phyloP scores from a whole-genome alignment of 306 rosid genomes.

The Cotoneaster glaucophyllus region DNA sequence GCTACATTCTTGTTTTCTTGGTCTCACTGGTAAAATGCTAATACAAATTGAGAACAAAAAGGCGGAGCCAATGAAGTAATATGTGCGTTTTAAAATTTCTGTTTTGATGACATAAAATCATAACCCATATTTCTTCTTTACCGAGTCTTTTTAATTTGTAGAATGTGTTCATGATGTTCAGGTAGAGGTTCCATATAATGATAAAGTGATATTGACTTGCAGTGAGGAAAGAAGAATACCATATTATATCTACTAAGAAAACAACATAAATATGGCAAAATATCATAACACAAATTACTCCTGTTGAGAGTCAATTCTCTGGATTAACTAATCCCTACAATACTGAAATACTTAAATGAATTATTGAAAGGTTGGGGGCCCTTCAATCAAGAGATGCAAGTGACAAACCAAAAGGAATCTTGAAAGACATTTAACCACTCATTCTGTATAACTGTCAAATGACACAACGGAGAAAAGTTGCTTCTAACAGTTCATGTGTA shows the following conservation, averaged over 20 bases:
- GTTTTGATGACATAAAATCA: not conserved
- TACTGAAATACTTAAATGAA: slow-evolving; percentile 3
- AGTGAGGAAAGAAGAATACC: not conserved
- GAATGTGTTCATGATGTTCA: not conserved
- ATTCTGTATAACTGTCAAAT: not conserved
- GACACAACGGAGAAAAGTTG: slow-evolving; percentile 3
- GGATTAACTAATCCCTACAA: slow-evolving; percentile 10
- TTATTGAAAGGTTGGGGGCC: not conserved
- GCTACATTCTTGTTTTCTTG: not conserved
- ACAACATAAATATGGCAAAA: not conserved
- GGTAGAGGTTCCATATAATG: not conserved
- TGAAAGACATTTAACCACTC: not conserved
- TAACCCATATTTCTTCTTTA: not conserved
- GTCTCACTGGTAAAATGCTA: not conserved
- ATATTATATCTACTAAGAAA: not conserved
- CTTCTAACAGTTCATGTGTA: slow-evolving; percentile 21
- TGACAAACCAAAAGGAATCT: slow-evolving; percentile 6
- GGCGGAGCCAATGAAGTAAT: not conserved
- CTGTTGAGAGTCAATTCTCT: not conserved
- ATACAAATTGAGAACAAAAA: not conserved
- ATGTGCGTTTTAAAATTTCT: not conserved
- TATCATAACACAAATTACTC: not conserved
- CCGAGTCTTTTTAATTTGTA: not conserved
- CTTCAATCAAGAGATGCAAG: not conserved
- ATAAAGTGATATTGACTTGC: not conserved